A percentile compares a stretch with the other conserved stretches of the same genome.
These are phyloP conservation scores for Phytophthora fragariae DNA, from an alignment of 352 stramenopile species.

Conservation along the genomic window DNA sequence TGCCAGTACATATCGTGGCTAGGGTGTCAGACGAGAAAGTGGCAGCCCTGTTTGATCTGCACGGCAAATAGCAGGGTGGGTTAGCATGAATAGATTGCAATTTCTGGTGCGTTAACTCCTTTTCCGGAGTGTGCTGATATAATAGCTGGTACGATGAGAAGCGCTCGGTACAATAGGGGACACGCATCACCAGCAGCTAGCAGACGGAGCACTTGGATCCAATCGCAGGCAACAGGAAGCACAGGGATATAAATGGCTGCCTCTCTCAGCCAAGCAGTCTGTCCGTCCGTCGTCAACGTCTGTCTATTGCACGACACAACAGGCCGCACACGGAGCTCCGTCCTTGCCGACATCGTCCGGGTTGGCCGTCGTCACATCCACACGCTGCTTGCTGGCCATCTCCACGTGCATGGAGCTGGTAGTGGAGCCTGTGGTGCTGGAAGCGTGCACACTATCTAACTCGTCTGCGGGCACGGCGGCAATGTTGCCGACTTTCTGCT, in stretches of 20 bases:
- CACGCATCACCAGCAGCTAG: conserved; percentile 11
- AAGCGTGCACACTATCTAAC: conserved; percentile 36
- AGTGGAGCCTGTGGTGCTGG: conserved; percentile 13
- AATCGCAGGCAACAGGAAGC: conserved; percentile 21
- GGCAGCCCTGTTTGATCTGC: conserved; percentile 2
- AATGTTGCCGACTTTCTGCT: conserved; percentile 46
- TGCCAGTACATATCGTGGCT: conserved; percentile 8
- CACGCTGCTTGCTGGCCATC: conserved; percentile 38
- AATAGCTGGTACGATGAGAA: conserved; percentile 38
- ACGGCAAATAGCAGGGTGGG: conserved; percentile 17
- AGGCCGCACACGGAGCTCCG: conserved; percentile 60
- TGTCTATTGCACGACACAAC: conserved; percentile 77
- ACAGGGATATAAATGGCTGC: conserved; percentile 34
- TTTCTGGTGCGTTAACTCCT: conserved; percentile 47
- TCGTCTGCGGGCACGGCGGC: conserved; percentile 47
- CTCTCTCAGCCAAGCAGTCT: conserved; percentile 13
- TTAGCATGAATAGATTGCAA: conserved; percentile 47
- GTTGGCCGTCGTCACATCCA: conserved; percentile 25
- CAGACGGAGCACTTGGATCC: conserved; percentile 6
- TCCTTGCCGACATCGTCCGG: conserved; percentile 50
- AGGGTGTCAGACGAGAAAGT: conserved; percentile 1
- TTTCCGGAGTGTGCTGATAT: conserved; percentile 33
- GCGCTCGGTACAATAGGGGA: conserved; percentile 21
- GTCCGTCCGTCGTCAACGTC: conserved; percentile 19
- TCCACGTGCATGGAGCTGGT: conserved; percentile 39